phyloP scores from a whole-genome alignment of 345 rosid species.

The Populus deltoides region DNA sequence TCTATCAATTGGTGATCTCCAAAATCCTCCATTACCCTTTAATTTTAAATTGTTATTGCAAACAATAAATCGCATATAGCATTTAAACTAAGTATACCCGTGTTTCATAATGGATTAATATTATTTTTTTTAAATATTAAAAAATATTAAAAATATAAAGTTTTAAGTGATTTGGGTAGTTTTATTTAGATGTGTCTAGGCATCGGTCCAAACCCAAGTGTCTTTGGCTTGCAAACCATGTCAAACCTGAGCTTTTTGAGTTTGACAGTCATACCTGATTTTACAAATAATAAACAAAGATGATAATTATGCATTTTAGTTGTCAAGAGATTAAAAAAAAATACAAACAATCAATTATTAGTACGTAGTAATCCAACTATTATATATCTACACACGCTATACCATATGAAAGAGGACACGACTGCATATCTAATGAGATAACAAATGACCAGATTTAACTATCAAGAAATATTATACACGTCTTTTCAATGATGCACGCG shows the following conservation, averaged over 20 bases:
- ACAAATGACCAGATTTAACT: fast-evolving
- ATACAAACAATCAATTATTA: fast-evolving
- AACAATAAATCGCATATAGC: background rate
- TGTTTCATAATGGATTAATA: too few relatives aligned
- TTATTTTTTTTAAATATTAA: too few relatives aligned
- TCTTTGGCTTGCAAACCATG: fast-evolving
- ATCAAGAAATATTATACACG: fast-evolving
- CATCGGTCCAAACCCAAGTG: fast-evolving
- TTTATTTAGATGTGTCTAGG: too few relatives aligned
- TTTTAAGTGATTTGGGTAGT: too few relatives aligned
- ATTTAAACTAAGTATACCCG: too few relatives aligned
- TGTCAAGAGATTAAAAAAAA: fast-evolving
- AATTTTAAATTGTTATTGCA: background rate
- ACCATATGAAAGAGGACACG: fast-evolving
- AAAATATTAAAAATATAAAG: too few relatives aligned
- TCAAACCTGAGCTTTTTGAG: fast-evolving
- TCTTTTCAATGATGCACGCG: fast-evolving
- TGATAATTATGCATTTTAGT: fast-evolving
- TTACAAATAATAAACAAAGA: too few relatives aligned
- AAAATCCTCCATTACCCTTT: background rate
- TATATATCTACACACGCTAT: too few relatives aligned
- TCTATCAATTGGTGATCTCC: background rate
- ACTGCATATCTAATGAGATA: fast-evolving
- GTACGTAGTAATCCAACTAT: fast-evolving
- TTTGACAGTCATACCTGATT: fast-evolving